Conservation (phyloP, 2,329 filamentous ascomycete species). For the Xylaria sp. region DNA sequence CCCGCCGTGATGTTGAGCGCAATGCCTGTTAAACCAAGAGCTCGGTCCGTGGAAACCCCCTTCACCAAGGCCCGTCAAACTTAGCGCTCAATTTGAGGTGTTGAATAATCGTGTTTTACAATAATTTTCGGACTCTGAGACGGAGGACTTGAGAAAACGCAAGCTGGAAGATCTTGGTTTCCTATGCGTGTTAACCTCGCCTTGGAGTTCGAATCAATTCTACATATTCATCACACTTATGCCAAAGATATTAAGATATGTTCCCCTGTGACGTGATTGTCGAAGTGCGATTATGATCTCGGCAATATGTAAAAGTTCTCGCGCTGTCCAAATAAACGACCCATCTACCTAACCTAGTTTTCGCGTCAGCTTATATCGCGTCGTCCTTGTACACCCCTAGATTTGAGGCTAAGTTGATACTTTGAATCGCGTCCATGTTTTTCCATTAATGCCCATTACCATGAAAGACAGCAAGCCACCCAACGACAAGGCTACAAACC, state of each 20-base stretch:
- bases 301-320: background rate
- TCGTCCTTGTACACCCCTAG: no score
- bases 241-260: background rate
- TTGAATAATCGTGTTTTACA: conserved; percentile 1
- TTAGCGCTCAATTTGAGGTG: background rate
- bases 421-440: no score
- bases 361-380: background rate
- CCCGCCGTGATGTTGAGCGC: background rate
- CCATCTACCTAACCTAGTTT: background rate
- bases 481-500: no score
- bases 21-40: background rate
- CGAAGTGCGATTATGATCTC: background rate
- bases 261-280: background rate
- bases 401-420: no score
- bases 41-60: background rate
- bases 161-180: background rate
- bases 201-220: background rate
- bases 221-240: conserved; percentile 12
- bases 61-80: background rate
- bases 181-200: background rate
- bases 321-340: no score
- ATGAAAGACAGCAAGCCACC: no score
- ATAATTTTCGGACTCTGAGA: background rate
- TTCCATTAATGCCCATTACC: no score
- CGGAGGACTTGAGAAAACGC: background rate